Evolutionary conservation across 1,139 yeast species (phyloP), one percentile per base, ranked within the genome.

Genomic region (Hyphopichia wangnamkhiaoensis): DNA sequence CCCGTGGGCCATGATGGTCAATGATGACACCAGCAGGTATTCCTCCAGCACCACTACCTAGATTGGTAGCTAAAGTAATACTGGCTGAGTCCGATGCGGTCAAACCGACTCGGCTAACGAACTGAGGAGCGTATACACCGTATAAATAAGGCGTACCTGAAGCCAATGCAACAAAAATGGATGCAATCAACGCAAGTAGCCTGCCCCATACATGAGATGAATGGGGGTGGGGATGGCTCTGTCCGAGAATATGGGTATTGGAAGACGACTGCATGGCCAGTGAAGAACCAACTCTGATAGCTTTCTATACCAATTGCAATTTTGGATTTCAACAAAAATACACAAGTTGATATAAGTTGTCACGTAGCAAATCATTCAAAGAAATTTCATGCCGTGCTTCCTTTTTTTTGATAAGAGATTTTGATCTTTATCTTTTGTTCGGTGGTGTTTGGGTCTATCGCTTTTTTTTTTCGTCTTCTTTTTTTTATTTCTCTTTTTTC

Each of bases 141-240:
- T 80, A 85, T 17, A 83, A 63, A 53, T 84, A 84, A 0, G 88
- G 86, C 1, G 91, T 83, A 0, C 93, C 91, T 2, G 89, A 58
- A 1, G 71, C 76, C 34, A 72, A 47, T 1, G 73, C 59, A 24
- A 71, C 65, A 30, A 69, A 54, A n/a, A 69, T 54, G 12, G 66
- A 56, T 15, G 53, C 53, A 24, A 41, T 39, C 23, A 33, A 12
- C 7, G 35, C 35, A 17, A 33, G 15, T 5, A 23, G n/a, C 16
- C 35, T 23, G 2, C 14, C 35, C 27, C 15, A n/a, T 5, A 19
- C 24, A 30, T 30, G 23, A 19, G 16, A 5, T 27, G 30, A 9
- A 25, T 25, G 30, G 5, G 30, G 12, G 5, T 25, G 28, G 5
- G 31, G 12, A 16, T 28, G n/a, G 31, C 8, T 28, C 20, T 28